Conservation (phyloP, 176 grass and related monocot genomes). For the Cymbopogon citratus region DNA sequence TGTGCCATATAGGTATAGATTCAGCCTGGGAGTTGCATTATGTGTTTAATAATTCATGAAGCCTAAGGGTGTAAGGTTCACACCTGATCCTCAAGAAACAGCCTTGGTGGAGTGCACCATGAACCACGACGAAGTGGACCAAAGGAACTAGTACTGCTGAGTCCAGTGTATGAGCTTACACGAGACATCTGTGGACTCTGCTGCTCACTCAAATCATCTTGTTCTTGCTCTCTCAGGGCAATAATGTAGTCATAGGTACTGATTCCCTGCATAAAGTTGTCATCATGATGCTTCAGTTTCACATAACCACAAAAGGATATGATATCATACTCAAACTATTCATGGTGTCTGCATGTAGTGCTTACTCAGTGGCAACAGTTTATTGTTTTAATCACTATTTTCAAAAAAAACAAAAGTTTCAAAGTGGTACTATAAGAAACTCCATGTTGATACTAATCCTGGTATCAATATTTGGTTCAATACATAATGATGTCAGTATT, state of each 20-base stretch:
- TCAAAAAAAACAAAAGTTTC: background rate
- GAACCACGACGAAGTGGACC: slow-evolving; percentile 70
- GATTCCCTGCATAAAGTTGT: slow-evolving; percentile 63
- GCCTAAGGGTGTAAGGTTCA: background rate
- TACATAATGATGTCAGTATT: background rate
- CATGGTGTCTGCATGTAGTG: slow-evolving; percentile 1
- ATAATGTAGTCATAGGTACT: slow-evolving; percentile 99
- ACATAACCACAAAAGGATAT: slow-evolving; percentile 9
- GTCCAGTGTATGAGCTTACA: slow-evolving; percentile 88
- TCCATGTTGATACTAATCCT: background rate
- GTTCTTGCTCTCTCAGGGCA: slow-evolving; percentile 95
- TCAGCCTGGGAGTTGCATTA: background rate
- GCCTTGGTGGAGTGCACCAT: slow-evolving; percentile 92
- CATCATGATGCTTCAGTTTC: slow-evolving; percentile 7
- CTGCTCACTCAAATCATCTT: slow-evolving; percentile 61
- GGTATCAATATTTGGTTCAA: slow-evolving; percentile 10
- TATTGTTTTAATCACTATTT: background rate
- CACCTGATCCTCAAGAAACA: slow-evolving; percentile 99
- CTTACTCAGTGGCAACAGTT: background rate
- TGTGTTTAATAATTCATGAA: background rate
- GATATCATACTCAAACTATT: background rate
- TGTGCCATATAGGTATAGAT: background rate
- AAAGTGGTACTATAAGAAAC: background rate
- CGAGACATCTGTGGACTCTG: slow-evolving; percentile 98
- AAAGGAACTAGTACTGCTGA: slow-evolving; percentile 96